Base-by-base conservation (phyloP, 208 protist species). In the Trypanosoma lewisi region DNA sequence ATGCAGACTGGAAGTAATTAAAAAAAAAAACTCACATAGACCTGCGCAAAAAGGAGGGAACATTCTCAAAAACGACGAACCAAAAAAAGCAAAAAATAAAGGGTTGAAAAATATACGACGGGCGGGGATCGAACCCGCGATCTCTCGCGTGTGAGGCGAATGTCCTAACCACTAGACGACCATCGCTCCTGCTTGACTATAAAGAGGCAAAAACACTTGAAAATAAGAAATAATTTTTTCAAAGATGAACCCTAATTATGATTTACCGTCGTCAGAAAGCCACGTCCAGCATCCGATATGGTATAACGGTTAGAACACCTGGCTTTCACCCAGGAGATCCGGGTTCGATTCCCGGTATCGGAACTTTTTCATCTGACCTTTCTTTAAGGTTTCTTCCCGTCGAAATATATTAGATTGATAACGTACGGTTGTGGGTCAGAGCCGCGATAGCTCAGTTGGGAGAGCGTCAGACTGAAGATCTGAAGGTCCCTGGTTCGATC, bases 161-260 rank as follows among this genome's bases (percentile, higher is more conserved):
- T 93, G 87, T 94, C 89, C 87, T 96, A 96, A 96, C 89, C 89
- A 93, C 89, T 94, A 94, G 89, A 96, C 87, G 87, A 96, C 89
- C 85, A 93, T 91, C 87, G 89, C 85, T 19, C 1, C 2, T 34
- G 14, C n/a, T 8, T n/a, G 39, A 44, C 2, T 17, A 17, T 3
- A n/a, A n/a, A n/a, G n/a, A 17, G 3, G 12, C 39, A 44, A 9
- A 44, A 4, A 60, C 4, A 4, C 54, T 27, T 14, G 34, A 44
- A 44, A 51, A 28, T 23, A 50, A 16, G 31, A 4, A 61, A 21
- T 21, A n/a, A 30, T 55, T 52, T 52, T 33, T 25, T 31, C 4
- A 33, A 4, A 25, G 23, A 30, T 25, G n/a, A n/a, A n/a, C 23
- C 23, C 14, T 42, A 42, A 17, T 42, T 17, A 42, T 14, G 37